A percentile compares a stretch with the other conserved stretches of the same genome.
phyloP scores from a whole-genome alignment of 2,329 filamentous ascomycete genomes.

The Xylariaceae sp. region DNA sequence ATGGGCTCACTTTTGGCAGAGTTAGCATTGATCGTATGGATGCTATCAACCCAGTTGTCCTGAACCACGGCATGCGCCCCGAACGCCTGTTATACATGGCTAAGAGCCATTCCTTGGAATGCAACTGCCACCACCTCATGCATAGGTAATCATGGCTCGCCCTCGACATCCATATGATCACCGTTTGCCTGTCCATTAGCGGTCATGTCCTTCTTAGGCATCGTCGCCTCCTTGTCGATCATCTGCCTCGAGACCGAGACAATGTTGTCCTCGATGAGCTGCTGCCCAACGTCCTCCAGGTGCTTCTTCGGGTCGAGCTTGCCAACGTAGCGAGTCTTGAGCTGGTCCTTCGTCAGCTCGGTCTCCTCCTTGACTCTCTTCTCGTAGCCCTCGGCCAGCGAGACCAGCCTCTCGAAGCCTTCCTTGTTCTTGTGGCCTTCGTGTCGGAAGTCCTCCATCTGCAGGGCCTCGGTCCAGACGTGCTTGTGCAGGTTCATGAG shows the following conservation, averaged over 20 bases:
- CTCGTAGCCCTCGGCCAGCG: constrained; percentile 90
- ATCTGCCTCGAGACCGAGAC: constrained; percentile 97
- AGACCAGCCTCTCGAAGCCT: constrained; percentile 77
- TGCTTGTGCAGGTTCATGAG: constrained; percentile 99
- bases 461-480: constrained; percentile 93
- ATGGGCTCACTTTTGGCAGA: too few relatives aligned
- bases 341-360: constrained; percentile 90
- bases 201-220: constrained; percentile 61
- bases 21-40: too few relatives aligned
- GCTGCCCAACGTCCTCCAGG: constrained; percentile 90
- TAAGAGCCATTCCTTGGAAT: constrained; percentile 12
- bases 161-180: constrained; percentile 64
- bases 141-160: constrained; percentile 32
- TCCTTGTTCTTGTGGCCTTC: constrained; percentile 85
- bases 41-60: too few relatives aligned
- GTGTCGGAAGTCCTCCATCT: constrained; percentile 90
- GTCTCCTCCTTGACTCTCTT: constrained; percentile 99
- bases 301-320: constrained; percentile 99
- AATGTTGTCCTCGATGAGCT: constrained; percentile 98
- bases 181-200: constrained; percentile 45
- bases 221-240: constrained; percentile 98
- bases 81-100: constrained; percentile 27
- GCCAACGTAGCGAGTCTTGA: constrained; percentile 97
- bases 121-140: constrained; percentile 8
- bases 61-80: too few relatives aligned